phyloP scores from a whole-genome alignment of 2,329 filamentous ascomycete genomes.

The Tolypocladium album region DNA sequence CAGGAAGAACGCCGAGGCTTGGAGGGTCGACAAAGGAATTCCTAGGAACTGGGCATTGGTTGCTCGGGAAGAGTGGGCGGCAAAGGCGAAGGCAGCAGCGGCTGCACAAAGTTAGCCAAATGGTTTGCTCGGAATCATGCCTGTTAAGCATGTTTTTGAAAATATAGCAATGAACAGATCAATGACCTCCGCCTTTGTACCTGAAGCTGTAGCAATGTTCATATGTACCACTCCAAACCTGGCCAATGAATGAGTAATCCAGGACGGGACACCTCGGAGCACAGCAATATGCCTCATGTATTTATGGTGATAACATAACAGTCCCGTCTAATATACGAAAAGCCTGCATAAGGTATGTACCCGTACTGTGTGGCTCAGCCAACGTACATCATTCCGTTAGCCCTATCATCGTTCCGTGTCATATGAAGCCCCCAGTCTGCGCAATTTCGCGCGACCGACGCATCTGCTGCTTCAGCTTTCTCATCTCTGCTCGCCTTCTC shows the following conservation, averaged over 20 bases:
- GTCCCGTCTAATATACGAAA: not conserved
- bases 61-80: not conserved
- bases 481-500: slow-evolving; percentile 20
- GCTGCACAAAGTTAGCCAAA: not conserved
- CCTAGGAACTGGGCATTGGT: slow-evolving; percentile 6
- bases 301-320: not conserved
- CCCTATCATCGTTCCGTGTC: not conserved
- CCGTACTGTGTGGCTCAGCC: not conserved
- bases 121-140: not conserved
- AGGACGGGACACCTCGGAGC: too few relatives aligned
- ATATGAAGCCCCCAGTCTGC: slow-evolving; percentile 6
- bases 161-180: not conserved
- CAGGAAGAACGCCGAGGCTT: slow-evolving; percentile 9
- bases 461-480: slow-evolving; percentile 23
- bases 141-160: not conserved
- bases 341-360: not conserved
- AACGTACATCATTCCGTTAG: not conserved
- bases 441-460: slow-evolving; percentile 20
- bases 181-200: not conserved
- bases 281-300: not conserved
- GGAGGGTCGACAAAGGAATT: slow-evolving; percentile 7
- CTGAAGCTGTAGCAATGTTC: not conserved
- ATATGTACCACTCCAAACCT: not conserved
- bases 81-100: not conserved
- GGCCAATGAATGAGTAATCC: too few relatives aligned